phyloP scores from a whole-genome alignment of 2,329 filamentous ascomycete species.

The Parastagonospora nodorum region DNA sequence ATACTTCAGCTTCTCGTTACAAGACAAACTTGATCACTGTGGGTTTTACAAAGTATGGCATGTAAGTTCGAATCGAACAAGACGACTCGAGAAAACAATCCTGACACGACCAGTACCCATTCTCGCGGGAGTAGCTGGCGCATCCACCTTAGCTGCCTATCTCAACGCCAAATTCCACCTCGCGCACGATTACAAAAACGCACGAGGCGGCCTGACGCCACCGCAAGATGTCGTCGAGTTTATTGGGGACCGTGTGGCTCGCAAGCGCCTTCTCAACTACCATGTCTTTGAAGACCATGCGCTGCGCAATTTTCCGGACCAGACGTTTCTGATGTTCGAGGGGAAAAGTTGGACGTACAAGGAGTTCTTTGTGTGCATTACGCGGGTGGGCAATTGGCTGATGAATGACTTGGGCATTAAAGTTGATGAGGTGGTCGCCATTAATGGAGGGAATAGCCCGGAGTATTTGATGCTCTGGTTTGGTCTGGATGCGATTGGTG shows the following conservation, averaged over 20 bases:
- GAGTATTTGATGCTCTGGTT: conserved; percentile 48
- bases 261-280: conserved; percentile 34
- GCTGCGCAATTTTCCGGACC: conserved; percentile 41
- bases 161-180: conserved; percentile 45
- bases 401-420: conserved; percentile 41
- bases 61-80: conserved; percentile 8
- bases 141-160: conserved; percentile 40
- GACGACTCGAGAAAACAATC: not conserved
- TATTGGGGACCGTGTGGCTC: conserved; percentile 16
- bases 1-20: no score
- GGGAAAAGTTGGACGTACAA: conserved; percentile 41
- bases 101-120: conserved; percentile 28
- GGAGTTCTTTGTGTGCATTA: conserved; percentile 37
- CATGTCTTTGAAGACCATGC: conserved; percentile 43
- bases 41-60: conserved; percentile 4
- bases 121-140: conserved; percentile 32
- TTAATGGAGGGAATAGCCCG: conserved; percentile 43
- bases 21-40: no score
- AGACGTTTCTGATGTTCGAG: conserved; percentile 44
- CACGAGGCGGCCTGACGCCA: conserved; percentile 19
- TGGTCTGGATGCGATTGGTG: conserved; percentile 43
- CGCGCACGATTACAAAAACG: conserved; percentile 28
- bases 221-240: conserved; percentile 20
- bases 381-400: conserved; percentile 42
- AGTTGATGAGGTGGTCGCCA: conserved; percentile 40